phyloP scores from a whole-genome alignment of 2,329 filamentous ascomycete species.

The Whalleya microplaca region DNA sequence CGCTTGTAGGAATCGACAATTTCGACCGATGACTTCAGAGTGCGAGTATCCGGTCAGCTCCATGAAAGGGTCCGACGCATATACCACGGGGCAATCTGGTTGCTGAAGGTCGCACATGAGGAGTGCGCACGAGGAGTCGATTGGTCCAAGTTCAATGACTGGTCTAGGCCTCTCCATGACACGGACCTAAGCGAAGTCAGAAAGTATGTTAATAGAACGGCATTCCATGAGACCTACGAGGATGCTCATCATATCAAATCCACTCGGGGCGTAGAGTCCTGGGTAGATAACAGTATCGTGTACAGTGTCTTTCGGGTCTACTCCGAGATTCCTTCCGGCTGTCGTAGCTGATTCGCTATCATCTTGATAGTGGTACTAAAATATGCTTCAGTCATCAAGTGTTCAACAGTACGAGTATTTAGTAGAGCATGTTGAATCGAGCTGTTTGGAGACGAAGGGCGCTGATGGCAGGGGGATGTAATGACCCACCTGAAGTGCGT shows the following conservation, averaged over 20 bases:
- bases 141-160: slow-evolving; percentile 76
- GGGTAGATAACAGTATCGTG: slow-evolving; percentile 57
- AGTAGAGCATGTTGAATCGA: slow-evolving; percentile 5
- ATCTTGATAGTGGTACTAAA: slow-evolving; percentile 33
- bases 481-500: slow-evolving; percentile 38
- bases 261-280: slow-evolving; percentile 58
- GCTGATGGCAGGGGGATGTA: not conserved
- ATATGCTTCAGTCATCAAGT: slow-evolving; percentile 5
- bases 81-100: slow-evolving; percentile 79
- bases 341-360: slow-evolving; percentile 9
- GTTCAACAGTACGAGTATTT: not conserved
- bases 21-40: slow-evolving; percentile 74
- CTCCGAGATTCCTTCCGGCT: slow-evolving; percentile 3
- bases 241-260: slow-evolving; percentile 59
- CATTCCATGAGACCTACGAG: slow-evolving; percentile 46
- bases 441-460: not conserved
- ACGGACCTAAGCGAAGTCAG: slow-evolving; percentile 47
- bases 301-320: slow-evolving; percentile 23
- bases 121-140: slow-evolving; percentile 84
- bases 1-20: slow-evolving; percentile 83
- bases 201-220: not conserved
- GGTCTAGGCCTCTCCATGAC: slow-evolving; percentile 74
- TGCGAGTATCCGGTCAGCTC: slow-evolving; percentile 77
- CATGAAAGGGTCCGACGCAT: slow-evolving; percentile 80
- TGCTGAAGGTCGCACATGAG: slow-evolving; percentile 78